phyloP scores from a whole-genome alignment of 371 early-diverging fungal genomes.

The Choanephora cucurbitarum region DNA sequence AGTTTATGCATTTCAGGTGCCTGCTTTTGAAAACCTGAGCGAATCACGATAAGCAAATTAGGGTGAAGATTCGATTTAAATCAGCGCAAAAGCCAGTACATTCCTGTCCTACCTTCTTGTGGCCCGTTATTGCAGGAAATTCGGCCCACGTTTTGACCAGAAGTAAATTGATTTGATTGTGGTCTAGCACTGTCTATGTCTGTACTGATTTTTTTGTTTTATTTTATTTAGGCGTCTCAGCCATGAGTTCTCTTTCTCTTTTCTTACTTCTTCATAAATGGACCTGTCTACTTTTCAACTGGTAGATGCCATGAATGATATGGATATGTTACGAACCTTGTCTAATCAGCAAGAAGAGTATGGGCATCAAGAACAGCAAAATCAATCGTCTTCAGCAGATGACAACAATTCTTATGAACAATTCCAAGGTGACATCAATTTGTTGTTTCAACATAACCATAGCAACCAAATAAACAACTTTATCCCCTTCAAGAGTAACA shows the following conservation, averaged over 20 bases:
- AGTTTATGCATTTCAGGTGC: background rate
- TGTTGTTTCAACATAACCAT: slow-evolving; percentile 17
- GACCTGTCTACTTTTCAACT: slow-evolving; percentile 27
- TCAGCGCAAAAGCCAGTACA: slow-evolving; percentile 3
- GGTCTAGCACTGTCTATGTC: slow-evolving; percentile 4
- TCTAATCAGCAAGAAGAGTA: slow-evolving; percentile 10
- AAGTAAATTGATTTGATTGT: slow-evolving; percentile 29
- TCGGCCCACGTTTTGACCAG: slow-evolving; percentile 25
- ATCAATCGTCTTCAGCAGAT: slow-evolving; percentile 2
- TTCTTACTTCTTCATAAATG: slow-evolving; percentile 10
- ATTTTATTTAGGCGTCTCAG: slow-evolving; percentile 11
- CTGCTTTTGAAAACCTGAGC: background rate
- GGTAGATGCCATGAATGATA: slow-evolving; percentile 25
- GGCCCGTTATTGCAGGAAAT: slow-evolving; percentile 24
- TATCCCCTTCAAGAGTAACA: slow-evolving; percentile 13
- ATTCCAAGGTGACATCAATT: slow-evolving; percentile 18
- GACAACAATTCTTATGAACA: slow-evolving; percentile 10
- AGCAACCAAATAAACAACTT: slow-evolving; percentile 6
- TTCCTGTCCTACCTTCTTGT: slow-evolving; percentile 15
- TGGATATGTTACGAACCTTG: slow-evolving; percentile 25
- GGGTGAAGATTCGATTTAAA: background rate
- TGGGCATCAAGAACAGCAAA: slow-evolving; percentile 8
- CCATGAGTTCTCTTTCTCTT: background rate
- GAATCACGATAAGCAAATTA: background rate
- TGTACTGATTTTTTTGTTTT: slow-evolving; percentile 1